These are phyloP conservation scores for Eutrema salsugineum DNA, from an alignment of 441 rosid species.

Conservation along the genomic window DNA sequence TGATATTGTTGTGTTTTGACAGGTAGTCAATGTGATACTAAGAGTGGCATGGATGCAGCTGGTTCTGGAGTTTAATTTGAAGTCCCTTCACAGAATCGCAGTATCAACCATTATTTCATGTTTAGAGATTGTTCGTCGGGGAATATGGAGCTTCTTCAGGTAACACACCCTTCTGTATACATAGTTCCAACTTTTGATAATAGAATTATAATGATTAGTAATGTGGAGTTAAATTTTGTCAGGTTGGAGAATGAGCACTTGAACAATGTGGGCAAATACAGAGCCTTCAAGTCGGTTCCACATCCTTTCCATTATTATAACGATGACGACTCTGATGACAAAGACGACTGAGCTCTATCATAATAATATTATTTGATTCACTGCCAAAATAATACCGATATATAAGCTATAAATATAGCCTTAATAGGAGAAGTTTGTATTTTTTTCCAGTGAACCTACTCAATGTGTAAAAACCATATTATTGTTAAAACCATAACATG, in stretches of 20 bases:
- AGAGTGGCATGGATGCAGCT: conserved; percentile 65
- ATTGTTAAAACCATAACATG: no score
- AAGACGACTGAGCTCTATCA: conserved; percentile 27
- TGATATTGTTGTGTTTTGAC: not conserved
- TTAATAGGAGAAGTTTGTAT: not conserved
- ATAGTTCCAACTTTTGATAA: not conserved
- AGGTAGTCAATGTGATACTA: conserved; percentile 52
- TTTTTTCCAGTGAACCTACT: not conserved
- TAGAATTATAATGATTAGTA: not conserved
- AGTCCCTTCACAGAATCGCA: conserved; percentile 42
- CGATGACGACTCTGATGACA: conserved; percentile 27
- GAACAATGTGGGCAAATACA: conserved; percentile 50
- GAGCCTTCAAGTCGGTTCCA: conserved; percentile 57
- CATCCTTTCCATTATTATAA: conserved; percentile 45
- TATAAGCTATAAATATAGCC: not conserved
- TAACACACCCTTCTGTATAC: conserved; percentile 1
- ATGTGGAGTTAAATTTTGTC: not conserved
- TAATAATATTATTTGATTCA: not conserved
- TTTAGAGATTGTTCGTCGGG: conserved; percentile 60
- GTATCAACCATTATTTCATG: conserved; percentile 40
- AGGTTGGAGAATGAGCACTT: conserved; percentile 59
- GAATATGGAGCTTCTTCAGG: conserved; percentile 84
- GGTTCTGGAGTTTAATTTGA: conserved; percentile 49
- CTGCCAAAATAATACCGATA: not conserved
- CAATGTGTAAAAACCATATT: not conserved